Conservation (phyloP, 2,329 filamentous ascomycete genomes). For the Fusarium anguioides region DNA sequence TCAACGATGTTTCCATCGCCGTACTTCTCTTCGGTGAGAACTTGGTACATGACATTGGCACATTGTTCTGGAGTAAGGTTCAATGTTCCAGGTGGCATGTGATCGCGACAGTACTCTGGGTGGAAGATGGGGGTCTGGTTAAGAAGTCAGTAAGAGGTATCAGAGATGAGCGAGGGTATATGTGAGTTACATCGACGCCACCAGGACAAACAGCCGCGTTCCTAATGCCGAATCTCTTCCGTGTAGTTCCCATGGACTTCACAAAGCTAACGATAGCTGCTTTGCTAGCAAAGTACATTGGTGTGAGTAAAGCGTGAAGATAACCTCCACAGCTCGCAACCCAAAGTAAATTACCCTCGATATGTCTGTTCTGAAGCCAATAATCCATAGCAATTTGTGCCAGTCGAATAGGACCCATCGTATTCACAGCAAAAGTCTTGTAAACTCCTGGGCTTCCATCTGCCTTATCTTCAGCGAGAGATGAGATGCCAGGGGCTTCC, state of each 20-base stretch:
- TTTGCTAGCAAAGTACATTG: constrained; percentile 35
- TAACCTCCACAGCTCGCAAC: constrained; percentile 46
- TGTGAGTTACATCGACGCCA: not conserved
- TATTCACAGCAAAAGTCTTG: constrained; percentile 43
- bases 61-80: constrained; percentile 3
- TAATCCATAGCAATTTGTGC: constrained; percentile 48
- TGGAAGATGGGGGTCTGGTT: constrained; percentile 15
- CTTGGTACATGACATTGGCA: constrained; percentile 13
- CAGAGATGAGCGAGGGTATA: too few species aligned
- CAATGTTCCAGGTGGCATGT: not conserved
- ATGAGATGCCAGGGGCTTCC: constrained; percentile 38
- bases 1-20: constrained; percentile 31
- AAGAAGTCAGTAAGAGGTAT: rapidly evolving
- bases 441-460: constrained; percentile 39
- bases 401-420: constrained; percentile 42
- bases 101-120: constrained; percentile 18
- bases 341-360: constrained; percentile 41
- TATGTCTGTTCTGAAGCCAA: constrained; percentile 41
- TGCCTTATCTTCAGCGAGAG: constrained; percentile 25
- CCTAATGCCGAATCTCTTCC: constrained; percentile 8
- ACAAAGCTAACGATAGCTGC: constrained; percentile 28
- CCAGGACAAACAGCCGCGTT: constrained; percentile 28
- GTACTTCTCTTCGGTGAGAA: constrained; percentile 23
- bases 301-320: constrained; percentile 43
- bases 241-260: constrained; percentile 2